phyloP scores from a whole-genome alignment of 2,329 filamentous ascomycete species.

The Pseudocercospora pini-densiflorae region DNA sequence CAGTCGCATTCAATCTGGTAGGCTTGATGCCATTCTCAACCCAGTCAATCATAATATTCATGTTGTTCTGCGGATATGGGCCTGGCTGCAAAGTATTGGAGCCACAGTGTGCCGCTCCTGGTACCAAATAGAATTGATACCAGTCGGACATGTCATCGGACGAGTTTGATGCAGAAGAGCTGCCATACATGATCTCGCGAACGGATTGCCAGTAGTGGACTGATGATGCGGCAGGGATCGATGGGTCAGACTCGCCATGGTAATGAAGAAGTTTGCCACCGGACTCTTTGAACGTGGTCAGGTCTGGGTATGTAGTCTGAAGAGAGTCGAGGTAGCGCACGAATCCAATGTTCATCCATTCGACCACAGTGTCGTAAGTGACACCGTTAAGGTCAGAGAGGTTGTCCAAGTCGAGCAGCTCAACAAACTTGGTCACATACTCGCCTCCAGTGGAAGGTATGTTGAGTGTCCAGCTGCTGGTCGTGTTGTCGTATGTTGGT shows the following conservation, averaged over 20 bases:
- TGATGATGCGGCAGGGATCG: slow-evolving; percentile 58
- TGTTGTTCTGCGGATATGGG: slow-evolving; percentile 51
- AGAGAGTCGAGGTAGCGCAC: slow-evolving; percentile 55
- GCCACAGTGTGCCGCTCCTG: slow-evolving; percentile 59
- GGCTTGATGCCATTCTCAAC: slow-evolving; percentile 56
- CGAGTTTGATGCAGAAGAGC: slow-evolving; percentile 44
- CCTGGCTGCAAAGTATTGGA: slow-evolving; percentile 48
- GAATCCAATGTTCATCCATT: slow-evolving; percentile 58
- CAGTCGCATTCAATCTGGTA: slow-evolving; percentile 49
- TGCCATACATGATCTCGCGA: slow-evolving; percentile 55
- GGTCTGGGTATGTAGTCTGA: slow-evolving; percentile 60
- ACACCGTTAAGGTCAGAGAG: slow-evolving; percentile 52
- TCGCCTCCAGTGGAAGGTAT: slow-evolving; percentile 45
- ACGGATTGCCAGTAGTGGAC: slow-evolving; percentile 62
- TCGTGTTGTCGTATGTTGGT: slow-evolving; percentile 42
- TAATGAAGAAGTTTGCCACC: slow-evolving; percentile 64
- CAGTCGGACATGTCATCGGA: slow-evolving; percentile 52
- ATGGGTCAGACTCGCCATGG: slow-evolving; percentile 61
- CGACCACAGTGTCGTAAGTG: slow-evolving; percentile 60
- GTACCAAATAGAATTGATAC: slow-evolving; percentile 60
- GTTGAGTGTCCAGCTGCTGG: slow-evolving; percentile 40
- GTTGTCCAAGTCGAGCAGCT: slow-evolving; percentile 47
- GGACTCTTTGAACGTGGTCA: slow-evolving; percentile 54
- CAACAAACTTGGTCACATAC: slow-evolving; percentile 50
- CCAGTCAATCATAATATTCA: slow-evolving; percentile 57